A percentile compares a stretch with the other conserved stretches of the same genome.
Evolutionary conservation across 192 early-diverging fungal genomes (phyloP).

Genomic region (Coemansia reversa): DNA sequence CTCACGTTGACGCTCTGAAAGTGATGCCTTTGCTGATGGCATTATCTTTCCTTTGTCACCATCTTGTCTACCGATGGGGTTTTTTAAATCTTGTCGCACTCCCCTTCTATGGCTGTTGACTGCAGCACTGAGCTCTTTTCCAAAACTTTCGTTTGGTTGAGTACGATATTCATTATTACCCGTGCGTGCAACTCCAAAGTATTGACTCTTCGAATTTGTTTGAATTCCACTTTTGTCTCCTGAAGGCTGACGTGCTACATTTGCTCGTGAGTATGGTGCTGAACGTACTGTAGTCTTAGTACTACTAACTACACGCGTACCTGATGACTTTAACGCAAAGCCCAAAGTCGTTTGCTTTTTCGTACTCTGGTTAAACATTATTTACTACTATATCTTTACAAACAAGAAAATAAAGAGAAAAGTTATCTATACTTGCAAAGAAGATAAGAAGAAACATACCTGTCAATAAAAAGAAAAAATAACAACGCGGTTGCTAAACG

Average conservation of each 20-base stretch:
- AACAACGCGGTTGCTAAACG: not conserved
- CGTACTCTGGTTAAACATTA: slow-evolving; percentile 46
- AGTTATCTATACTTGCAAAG: not conserved
- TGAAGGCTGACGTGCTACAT: slow-evolving; percentile 1
- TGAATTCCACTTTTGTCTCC: not conserved
- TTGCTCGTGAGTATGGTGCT: slow-evolving; percentile 28
- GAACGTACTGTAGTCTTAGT: slow-evolving; percentile 8
- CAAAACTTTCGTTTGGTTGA: slow-evolving; percentile 6
- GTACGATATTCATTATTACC: not conserved
- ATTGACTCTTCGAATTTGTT: slow-evolving; percentile 18
- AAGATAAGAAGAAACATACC: slow-evolving; percentile 1
- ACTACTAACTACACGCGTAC: not conserved
- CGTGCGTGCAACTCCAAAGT: slow-evolving; percentile 11
- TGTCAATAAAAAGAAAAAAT: slow-evolving; percentile 3
- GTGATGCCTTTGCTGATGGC: not conserved
- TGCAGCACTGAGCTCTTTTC: slow-evolving; percentile 2
- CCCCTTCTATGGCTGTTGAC: slow-evolving; percentile 4
- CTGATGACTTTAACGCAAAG: slow-evolving; percentile 32
- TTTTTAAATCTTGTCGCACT: not conserved
- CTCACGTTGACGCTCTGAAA: slow-evolving; percentile 59
- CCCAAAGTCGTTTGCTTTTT: slow-evolving; percentile 50
- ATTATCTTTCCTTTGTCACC: not conserved
- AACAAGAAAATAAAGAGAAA: not conserved
- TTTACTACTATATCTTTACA: slow-evolving; percentile 5
- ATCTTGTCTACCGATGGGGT: not conserved